Conservation (phyloP, 495 filamentous ascomycete species). For the Venustampulla echinocandica region DNA sequence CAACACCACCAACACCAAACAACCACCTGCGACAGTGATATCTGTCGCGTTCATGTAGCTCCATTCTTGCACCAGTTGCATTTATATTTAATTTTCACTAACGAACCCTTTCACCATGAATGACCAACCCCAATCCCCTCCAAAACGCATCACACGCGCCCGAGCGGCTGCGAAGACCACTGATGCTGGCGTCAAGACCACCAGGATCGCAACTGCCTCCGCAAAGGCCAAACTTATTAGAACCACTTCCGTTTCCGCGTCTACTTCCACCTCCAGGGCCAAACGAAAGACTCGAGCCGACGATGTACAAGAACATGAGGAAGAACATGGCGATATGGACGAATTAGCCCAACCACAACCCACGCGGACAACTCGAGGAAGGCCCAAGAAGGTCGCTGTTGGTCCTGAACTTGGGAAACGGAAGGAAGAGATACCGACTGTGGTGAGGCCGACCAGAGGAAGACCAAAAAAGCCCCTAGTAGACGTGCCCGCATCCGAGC, state of each 20-base stretch:
- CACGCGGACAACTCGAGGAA: conserved; percentile 26
- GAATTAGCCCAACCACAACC: conserved; percentile 32
- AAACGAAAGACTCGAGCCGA: conserved; percentile 42
- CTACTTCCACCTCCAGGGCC: too few relatives aligned
- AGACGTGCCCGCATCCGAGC: conserved; percentile 10
- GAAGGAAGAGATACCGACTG: conserved; percentile 15
- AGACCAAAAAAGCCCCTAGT: conserved; percentile 20
- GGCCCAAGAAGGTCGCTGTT: conserved; percentile 35
- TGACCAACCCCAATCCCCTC: conserved; percentile 43
- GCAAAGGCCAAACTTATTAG: conserved; percentile 33
- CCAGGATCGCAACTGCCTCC: conserved; percentile 27
- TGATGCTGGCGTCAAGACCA: conserved; percentile 25
- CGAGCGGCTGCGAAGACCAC: conserved; percentile 40
- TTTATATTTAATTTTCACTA: not conserved
- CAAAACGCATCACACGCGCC: conserved; percentile 52
- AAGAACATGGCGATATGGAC: conserved; percentile 30
- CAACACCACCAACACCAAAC: not conserved
- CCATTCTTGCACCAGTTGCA: not conserved
- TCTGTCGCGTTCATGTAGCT: conserved; percentile 11
- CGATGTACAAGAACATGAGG: conserved; percentile 33
- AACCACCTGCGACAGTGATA: conserved; percentile 1
- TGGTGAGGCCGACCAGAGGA: conserved; percentile 30
- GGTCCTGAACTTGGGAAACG: conserved; percentile 14
- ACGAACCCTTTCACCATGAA: conserved; percentile 24
- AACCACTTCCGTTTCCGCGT: conserved; percentile 18